Evolutionary conservation across 768 basidiomycete species (phyloP), one percentile per base, ranked within the genome.

Genomic region (Cyclocybe aegerita): DNA sequence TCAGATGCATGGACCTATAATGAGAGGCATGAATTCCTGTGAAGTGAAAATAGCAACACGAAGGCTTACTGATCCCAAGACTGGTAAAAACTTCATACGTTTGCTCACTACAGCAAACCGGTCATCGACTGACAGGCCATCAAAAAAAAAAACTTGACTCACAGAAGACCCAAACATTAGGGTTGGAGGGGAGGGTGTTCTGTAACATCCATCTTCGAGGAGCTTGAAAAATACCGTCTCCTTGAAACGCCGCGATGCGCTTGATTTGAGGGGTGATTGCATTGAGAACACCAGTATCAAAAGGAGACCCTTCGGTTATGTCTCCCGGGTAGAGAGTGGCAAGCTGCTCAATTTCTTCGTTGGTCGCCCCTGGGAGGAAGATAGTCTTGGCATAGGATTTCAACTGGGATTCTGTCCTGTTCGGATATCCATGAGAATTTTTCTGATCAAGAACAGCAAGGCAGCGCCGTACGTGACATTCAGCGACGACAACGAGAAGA

Each of bases 301-400:
- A 82, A 0, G 80, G 81, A 3, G 78, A 81, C 12, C 80, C 81
- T 46, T 69, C 55, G 1, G 63, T 58, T 1, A 68, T 58, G 40
- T 73, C 68, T 0, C 56, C 50, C 1, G 78, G 68, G 50, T 77
- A 78, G 8, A 63, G 54, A 7, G 51, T 16, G 8, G 63, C 48
- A 12, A 75, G 33, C 12, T 51, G 41, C 12, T 63, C 56, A 4
- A 74, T 34, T 39, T 67, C 59, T 6, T 55, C 44, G 14, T 54
- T 53, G 0, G 69, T 52, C 1, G 61, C 59, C 1, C 55, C 58
- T 1, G 66, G 65, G 29, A 75, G 45, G 39, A 71, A 74, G 3
- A 54, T 49, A 4, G 55, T 55, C 43, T 50, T 49, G 34, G 63
- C 10, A 16, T 43, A 65, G 11, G 39, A 38, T 17, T 46, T 51